A percentile compares a stretch with the other conserved stretches of the same genome.
Conservation (phyloP, 331 rosid genomes). For the Pyracantha coccinea region DNA sequence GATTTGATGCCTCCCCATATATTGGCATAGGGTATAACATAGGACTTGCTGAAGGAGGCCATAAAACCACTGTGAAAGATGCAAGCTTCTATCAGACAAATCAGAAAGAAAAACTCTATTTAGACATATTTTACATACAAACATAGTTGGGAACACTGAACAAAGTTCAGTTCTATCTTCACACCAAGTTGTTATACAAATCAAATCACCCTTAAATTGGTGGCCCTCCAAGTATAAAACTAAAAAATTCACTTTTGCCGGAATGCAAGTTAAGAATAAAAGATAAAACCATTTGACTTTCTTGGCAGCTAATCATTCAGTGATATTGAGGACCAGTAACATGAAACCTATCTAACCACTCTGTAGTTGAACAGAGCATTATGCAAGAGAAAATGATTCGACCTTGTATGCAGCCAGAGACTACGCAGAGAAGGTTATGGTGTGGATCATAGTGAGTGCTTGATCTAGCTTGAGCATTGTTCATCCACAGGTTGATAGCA, state of each 20-base stretch:
- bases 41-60: conserved; percentile 92
- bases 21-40: conserved; percentile 70
- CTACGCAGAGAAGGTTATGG: conserved; percentile 73
- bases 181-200: not conserved
- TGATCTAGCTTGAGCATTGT: conserved; percentile 64
- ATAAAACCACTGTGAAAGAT: conserved; percentile 53
- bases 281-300: not conserved
- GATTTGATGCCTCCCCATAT: conserved; percentile 90
- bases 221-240: not conserved
- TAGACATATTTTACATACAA: not conserved
- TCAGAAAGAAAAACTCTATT: not conserved
- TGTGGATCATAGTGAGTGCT: conserved; percentile 95
- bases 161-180: not conserved
- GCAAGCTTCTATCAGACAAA: conserved; percentile 11
- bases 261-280: not conserved
- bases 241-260: not conserved
- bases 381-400: not conserved
- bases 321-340: not conserved
- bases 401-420: conserved; percentile 84
- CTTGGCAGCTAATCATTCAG: not conserved
- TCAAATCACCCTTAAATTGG: not conserved
- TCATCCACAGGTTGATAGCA: conserved; percentile 87
- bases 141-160: not conserved
- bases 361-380: not conserved
- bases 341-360: not conserved